Base-by-base conservation (phyloP, 495 filamentous ascomycete species). In the Darksidea phi region DNA sequence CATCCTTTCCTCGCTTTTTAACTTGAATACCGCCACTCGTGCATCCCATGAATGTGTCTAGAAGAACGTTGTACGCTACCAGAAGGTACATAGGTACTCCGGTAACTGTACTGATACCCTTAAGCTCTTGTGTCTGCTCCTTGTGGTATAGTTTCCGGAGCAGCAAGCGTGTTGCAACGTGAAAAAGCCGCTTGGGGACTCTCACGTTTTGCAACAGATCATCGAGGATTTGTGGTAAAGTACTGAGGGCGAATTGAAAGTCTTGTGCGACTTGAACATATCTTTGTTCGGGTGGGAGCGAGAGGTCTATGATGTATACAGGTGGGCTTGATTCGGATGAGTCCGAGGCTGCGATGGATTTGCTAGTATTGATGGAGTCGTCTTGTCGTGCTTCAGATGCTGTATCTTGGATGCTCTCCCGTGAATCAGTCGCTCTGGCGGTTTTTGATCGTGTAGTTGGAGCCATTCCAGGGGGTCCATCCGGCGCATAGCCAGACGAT, bases 41-140 rank as follows among this genome's bases (percentile, higher is more conserved):
- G 67, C 85, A 88, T 1, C 86, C 86, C 75, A 88, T 81, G 23
- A 87, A 74, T 13, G 80, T 67, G 70, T 88, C 86, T 3, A 88
- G 77, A 5, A 86, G 69, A 11, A 82, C 80, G 62, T 88, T 88
- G 51, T 86, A 74, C 6, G 78, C 79, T 1, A 88, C 78, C 2
- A 88, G 71, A 6, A 88, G 69, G 66, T 83, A 83, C 70, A 88
- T 71, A 11, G 78, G 73, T 23, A 88, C 75, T 0, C 79, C 82
- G 6, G 78, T 78, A 10, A 69, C 73, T 11, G 72, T 71, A 20
- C 74, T 73, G 54, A 88, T 86, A 1, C 85, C 84, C 10, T 73
- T 75, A 24, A 88, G 71, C 66, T 88, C 86, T 47, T 79, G 74
- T 0, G 79, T 85, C 67, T 88, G 83, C 55, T 88, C 85, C 8